Conservation (phyloP, 148 eudicot species). For the Chenopodium suecicum region DNA sequence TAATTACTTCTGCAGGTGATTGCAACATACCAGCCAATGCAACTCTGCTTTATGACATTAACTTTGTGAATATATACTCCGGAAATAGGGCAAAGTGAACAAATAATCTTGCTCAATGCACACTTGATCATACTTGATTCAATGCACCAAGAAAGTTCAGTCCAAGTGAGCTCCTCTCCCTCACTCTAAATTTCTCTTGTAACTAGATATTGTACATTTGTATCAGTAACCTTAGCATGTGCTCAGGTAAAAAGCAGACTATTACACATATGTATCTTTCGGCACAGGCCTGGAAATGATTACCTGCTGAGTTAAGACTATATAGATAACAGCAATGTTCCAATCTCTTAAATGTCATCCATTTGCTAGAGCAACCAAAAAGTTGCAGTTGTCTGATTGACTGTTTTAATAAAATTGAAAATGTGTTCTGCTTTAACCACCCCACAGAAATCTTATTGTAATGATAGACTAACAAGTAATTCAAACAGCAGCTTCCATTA, state of each 20-base stretch:
- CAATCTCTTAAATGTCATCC: not conserved
- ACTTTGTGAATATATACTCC: slow-evolving; percentile 57
- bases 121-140: not conserved
- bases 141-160: not conserved
- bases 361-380: slow-evolving; percentile 3
- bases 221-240: not conserved
- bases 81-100: slow-evolving; percentile 66
- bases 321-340: not conserved
- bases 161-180: slow-evolving; percentile 4
- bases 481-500: not conserved
- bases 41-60: slow-evolving; percentile 70
- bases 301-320: not conserved
- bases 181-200: not conserved
- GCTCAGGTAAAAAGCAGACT: not conserved
- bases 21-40: slow-evolving; percentile 94
- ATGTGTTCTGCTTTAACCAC: not conserved
- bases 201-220: not conserved
- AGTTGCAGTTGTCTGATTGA: not conserved
- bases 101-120: slow-evolving; percentile 11
- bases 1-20: slow-evolving; percentile 47
- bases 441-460: not conserved
- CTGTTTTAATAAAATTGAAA: not conserved
- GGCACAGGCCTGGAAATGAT: not conserved
- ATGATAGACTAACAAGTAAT: not conserved
- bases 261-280: not conserved